These are phyloP conservation scores for Trichothecium roseum DNA, from an alignment of 2,329 filamentous ascomycete genomes.

Conservation along the genomic window DNA sequence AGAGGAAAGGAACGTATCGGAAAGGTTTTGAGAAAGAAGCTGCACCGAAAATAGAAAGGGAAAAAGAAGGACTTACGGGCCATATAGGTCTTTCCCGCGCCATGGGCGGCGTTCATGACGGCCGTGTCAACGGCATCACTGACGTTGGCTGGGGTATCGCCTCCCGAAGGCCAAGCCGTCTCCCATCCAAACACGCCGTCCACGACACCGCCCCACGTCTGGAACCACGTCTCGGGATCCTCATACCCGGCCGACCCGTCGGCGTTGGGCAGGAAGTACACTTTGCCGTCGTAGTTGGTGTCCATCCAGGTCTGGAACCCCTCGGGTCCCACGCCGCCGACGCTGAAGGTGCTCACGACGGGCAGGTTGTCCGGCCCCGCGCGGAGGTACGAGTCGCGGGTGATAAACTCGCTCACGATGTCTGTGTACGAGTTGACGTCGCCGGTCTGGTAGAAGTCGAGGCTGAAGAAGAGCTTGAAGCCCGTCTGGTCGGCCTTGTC, in stretches of 20 bases:
- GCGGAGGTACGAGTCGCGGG: conserved; percentile 4
- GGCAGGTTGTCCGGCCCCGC: conserved; percentile 1
- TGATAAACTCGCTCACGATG: conserved; percentile 3
- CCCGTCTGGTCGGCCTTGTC: conserved; percentile 2
- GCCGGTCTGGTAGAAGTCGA: conserved; percentile 4
- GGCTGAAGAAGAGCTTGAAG: conserved; percentile 9
- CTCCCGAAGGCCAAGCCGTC: conserved; percentile 6
- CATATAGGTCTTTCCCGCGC: conserved; percentile 5
- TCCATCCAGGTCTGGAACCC: neutral
- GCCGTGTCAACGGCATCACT: conserved; percentile 3
- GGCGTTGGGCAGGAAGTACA: conserved; percentile 7
- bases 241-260: conserved; percentile 5
- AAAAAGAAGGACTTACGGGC: conserved; percentile 4
- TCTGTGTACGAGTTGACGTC: conserved; percentile 3
- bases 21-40: no score
- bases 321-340: conserved; percentile 1
- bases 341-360: conserved; percentile 6
- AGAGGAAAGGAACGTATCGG: no score
- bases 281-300: conserved; percentile 1
- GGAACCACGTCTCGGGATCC: conserved; percentile 1
- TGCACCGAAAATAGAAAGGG: no score
- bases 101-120: conserved; percentile 3
- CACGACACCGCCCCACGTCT: conserved; percentile 5
- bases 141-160: conserved; percentile 5
- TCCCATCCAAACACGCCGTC: conserved; percentile 9